Conservation (phyloP, 176 grass and related monocot genomes). For the Oryza glumipatula region DNA sequence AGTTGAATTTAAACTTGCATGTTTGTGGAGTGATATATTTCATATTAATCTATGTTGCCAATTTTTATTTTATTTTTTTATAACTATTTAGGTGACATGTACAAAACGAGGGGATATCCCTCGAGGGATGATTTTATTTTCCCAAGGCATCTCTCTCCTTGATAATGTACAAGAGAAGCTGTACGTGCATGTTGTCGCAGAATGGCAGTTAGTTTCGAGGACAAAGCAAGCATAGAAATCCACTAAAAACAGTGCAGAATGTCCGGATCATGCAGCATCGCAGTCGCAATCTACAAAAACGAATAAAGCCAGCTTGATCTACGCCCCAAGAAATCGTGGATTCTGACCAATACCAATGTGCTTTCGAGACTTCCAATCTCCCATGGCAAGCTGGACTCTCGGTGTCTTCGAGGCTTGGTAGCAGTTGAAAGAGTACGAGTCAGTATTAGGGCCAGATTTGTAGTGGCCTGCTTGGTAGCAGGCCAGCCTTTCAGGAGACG, state of each 20-base stretch:
- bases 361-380: not conserved
- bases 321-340: not conserved
- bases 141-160: not conserved
- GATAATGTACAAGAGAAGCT: slow-evolving; percentile 15
- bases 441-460: not conserved
- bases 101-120: no score
- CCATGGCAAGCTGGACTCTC: not conserved
- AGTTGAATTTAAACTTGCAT: no score
- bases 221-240: slow-evolving; percentile 19
- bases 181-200: not conserved
- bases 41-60: no score
- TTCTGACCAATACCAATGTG: not conserved
- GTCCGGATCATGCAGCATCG: slow-evolving; percentile 12
- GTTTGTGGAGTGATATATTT: no score
- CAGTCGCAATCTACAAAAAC: not conserved
- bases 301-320: not conserved
- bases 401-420: not conserved
- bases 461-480: not conserved
- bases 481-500: not conserved
- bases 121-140: no score
- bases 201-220: slow-evolving; percentile 33
- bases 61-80: no score
- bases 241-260: not conserved
- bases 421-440: not conserved
- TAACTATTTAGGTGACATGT: no score